These are phyloP conservation scores for Cicer pinnatifidum DNA, from an alignment of 306 rosid genomes.

Conservation along the genomic window DNA sequence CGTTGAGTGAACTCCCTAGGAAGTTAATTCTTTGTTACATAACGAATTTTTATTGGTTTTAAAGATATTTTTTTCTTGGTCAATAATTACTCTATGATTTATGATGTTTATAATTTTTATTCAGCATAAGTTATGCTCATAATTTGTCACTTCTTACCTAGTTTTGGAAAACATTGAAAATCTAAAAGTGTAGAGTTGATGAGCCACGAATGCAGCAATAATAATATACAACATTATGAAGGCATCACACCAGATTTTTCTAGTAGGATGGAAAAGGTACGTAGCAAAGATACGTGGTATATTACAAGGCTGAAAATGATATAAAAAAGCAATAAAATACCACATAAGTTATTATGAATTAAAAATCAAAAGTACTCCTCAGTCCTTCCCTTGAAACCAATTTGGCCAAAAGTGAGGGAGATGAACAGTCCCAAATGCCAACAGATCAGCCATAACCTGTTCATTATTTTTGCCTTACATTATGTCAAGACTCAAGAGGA, in stretches of 20 bases:
- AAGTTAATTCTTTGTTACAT: too few species aligned
- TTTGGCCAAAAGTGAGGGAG: conserved; percentile 86
- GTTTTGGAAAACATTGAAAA: too few species aligned
- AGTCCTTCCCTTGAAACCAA: conserved; percentile 96
- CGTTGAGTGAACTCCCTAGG: too few species aligned
- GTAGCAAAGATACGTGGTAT: conserved; percentile 30
- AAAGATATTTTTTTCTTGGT: too few species aligned
- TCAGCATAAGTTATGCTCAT: too few species aligned
- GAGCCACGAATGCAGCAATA: neutral
- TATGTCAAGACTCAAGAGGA: neutral
- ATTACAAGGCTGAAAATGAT: conserved; percentile 29
- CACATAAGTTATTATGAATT: conserved; percentile 38
- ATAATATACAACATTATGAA: conserved; percentile 45
- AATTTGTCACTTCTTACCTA: too few species aligned
- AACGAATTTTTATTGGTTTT: too few species aligned
- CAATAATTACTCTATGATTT: too few species aligned
- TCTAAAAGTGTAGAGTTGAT: too few species aligned
- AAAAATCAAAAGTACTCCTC: conserved; percentile 76
- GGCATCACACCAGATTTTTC: conserved; percentile 28
- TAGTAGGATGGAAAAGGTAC: conserved; percentile 26
- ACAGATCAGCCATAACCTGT: conserved; percentile 82
- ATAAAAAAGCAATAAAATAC: conserved; percentile 24
- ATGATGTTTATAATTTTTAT: too few species aligned
- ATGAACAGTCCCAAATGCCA: conserved; percentile 91
- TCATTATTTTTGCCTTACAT: conserved; percentile 12